A percentile compares a stretch with the other conserved stretches of the same genome.
phyloP scores from a whole-genome alignment of 1,284 basidiomycete species.

The Leccinum subrobustum region DNA sequence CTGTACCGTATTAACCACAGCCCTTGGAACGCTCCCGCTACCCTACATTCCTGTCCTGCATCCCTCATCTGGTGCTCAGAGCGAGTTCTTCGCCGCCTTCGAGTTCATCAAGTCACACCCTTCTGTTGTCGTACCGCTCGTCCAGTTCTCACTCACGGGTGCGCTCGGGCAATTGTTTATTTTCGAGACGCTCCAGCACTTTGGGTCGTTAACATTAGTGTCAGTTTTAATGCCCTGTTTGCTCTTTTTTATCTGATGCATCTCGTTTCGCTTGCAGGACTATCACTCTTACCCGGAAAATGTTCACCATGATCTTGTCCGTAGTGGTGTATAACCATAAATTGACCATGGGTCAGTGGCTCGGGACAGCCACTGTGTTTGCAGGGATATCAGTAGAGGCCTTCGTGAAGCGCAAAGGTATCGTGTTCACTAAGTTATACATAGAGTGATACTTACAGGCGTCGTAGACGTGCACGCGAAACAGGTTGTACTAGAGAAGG shows the following conservation, averaged over 20 bases:
- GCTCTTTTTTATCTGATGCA: background rate
- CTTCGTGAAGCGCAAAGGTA: slow-evolving; percentile 81
- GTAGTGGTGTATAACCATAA: slow-evolving; percentile 92
- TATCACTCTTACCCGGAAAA: slow-evolving; percentile 94
- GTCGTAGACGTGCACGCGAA: slow-evolving; percentile 74
- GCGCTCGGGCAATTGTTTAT: slow-evolving; percentile 97
- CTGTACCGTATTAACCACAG: slow-evolving; percentile 67
- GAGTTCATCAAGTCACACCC: slow-evolving; percentile 83
- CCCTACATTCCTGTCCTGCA: slow-evolving; percentile 78
- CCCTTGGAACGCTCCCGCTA: slow-evolving; percentile 67
- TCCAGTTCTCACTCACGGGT: slow-evolving; percentile 88
- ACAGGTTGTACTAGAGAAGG: slow-evolving; percentile 74
- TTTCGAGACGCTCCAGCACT: slow-evolving; percentile 96
- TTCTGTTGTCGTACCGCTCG: slow-evolving; percentile 71
- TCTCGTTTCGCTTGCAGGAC: slow-evolving; percentile 49
- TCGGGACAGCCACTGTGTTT: slow-evolving; percentile 89
- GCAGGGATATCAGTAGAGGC: slow-evolving; percentile 93
- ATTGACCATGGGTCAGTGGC: slow-evolving; percentile 86
- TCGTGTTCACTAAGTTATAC: slow-evolving; percentile 11
- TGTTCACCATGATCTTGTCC: slow-evolving; percentile 98
- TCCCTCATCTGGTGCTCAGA: slow-evolving; percentile 53
- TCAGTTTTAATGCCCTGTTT: slow-evolving; percentile 40
- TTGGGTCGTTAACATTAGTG: slow-evolving; percentile 93
- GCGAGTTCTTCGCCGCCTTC: slow-evolving; percentile 71
- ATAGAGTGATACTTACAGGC: slow-evolving; percentile 1